A percentile compares a stretch with the other conserved stretches of the same genome.
These are phyloP conservation scores for Serendipita sp. DNA, from an alignment of 768 basidiomycete species.

Conservation along the genomic window DNA sequence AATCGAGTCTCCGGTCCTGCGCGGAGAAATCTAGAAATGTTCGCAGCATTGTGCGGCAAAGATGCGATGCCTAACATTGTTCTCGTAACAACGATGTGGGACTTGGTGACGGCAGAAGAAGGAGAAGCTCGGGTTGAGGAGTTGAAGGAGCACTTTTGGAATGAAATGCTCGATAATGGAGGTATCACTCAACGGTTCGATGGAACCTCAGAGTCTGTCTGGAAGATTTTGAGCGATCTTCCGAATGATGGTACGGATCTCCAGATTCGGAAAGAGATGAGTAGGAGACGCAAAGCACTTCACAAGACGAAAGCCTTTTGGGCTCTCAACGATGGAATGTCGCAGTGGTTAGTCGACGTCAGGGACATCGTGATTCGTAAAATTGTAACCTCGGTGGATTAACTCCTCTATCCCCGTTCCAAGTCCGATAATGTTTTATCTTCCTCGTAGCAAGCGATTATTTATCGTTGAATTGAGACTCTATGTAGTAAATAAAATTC, in stretches of 20 bases:
- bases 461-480: too few species aligned
- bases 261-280: background rate
- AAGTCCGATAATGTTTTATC: too few species aligned
- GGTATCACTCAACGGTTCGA: background rate
- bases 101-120: constrained; percentile 7
- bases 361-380: background rate
- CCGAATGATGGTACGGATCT: background rate
- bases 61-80: constrained; percentile 5
- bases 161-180: background rate
- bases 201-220: background rate
- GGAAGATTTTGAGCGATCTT: background rate
- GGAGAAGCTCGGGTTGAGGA: background rate
- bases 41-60: constrained; percentile 6
- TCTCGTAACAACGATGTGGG: constrained; percentile 9
- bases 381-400: background rate
- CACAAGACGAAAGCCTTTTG: background rate
- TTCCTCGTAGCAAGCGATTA: too few species aligned
- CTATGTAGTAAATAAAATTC: too few species aligned
- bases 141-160: background rate
- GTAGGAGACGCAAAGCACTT: background rate
- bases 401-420: too few species aligned
- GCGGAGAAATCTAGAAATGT: background rate
- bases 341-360: background rate
- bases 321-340: background rate
- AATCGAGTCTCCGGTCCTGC: background rate